Conservation (phyloP, 805 yeast species). For the Candida cerambycidarum region DNA sequence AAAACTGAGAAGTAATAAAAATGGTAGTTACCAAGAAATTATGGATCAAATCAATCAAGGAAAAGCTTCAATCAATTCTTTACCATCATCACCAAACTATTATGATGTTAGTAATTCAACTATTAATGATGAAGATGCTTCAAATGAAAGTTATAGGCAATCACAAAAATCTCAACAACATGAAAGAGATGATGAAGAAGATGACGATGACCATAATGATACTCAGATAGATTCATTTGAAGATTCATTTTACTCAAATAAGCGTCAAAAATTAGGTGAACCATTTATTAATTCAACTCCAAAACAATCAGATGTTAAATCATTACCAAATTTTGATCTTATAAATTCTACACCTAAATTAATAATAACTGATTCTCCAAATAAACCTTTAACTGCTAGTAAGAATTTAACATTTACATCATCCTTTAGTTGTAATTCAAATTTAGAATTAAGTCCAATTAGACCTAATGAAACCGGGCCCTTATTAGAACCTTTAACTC, state of each 20-base stretch:
- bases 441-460: conserved; percentile 62
- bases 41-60: conserved; percentile 37
- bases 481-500: conserved; percentile 62
- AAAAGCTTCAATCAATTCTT: conserved; percentile 21
- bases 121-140: not conserved
- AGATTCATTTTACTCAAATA: conserved; percentile 5
- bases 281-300: conserved; percentile 13
- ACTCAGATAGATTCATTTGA: conserved; percentile 1
- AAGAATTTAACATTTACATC: conserved; percentile 55
- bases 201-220: conserved; percentile 4
- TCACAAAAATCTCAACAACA: not conserved
- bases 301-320: conserved; percentile 4
- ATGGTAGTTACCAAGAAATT: conserved; percentile 41
- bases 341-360: conserved; percentile 22
- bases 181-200: conserved; percentile 4
- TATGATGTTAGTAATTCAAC: conserved; percentile 7
- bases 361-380: conserved; percentile 36
- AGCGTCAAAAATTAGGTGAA: conserved; percentile 10
- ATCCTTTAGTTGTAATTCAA: conserved; percentile 65
- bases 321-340: conserved; percentile 11
- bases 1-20: conserved; percentile 55
- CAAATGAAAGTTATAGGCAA: conserved; percentile 11
- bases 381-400: conserved; percentile 40
- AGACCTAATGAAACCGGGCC: conserved; percentile 63
- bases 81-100: conserved; percentile 34